phyloP scores from a whole-genome alignment of 2,329 filamentous ascomycete genomes.

The Curvularia verruculosa region DNA sequence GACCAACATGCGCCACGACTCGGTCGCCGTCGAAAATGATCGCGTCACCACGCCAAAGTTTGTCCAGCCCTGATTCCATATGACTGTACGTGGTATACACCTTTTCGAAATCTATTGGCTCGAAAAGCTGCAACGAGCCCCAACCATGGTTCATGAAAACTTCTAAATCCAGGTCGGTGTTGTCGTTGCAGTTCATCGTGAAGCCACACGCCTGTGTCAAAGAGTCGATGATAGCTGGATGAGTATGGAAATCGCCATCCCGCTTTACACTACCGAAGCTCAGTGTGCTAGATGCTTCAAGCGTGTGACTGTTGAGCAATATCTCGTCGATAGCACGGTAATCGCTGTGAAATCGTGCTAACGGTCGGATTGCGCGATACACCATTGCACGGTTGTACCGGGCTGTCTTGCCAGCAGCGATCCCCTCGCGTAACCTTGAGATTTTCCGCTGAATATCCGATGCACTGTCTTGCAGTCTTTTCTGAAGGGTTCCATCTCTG shows the following conservation, averaged over 20 bases:
- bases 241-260: slow-evolving; percentile 10
- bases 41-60: slow-evolving; percentile 16
- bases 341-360: slow-evolving; percentile 18
- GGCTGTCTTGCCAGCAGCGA: slow-evolving; percentile 3
- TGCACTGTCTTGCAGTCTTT: background rate
- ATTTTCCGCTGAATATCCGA: background rate
- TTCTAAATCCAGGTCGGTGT: slow-evolving; percentile 11
- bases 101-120: slow-evolving; percentile 12
- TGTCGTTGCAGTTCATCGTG: slow-evolving; percentile 27
- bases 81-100: slow-evolving; percentile 16
- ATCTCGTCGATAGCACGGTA: slow-evolving; percentile 24
- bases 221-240: slow-evolving; percentile 20
- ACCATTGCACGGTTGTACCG: slow-evolving; percentile 15
- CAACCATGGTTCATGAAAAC: slow-evolving; percentile 32
- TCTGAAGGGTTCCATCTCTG: slow-evolving; percentile 7
- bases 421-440: slow-evolving; percentile 5
- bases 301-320: slow-evolving; percentile 20
- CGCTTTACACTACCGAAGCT: slow-evolving; percentile 12
- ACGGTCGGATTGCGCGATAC: slow-evolving; percentile 7
- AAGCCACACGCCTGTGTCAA: slow-evolving; percentile 22
- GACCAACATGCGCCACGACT: slow-evolving; percentile 11
- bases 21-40: slow-evolving; percentile 18
- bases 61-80: slow-evolving; percentile 11
- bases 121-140: slow-evolving; percentile 18
- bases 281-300: slow-evolving; percentile 19